These are phyloP conservation scores for Adansonia digitata DNA, from an alignment of 345 rosid genomes.

Conservation along the genomic window DNA sequence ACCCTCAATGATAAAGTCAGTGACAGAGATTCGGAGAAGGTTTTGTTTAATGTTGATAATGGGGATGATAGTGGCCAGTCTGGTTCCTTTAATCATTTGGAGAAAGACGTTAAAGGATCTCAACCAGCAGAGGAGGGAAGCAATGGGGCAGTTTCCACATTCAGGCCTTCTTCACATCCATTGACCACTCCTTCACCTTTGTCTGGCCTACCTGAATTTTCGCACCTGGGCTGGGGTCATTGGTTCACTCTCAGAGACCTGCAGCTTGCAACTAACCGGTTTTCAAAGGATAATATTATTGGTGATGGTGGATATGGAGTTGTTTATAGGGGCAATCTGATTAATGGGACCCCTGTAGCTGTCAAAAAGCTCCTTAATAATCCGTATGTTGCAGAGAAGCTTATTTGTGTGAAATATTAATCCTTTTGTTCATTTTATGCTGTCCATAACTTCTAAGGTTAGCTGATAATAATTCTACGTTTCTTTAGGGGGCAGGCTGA, in stretches of 20 bases:
- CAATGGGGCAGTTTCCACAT: conserved; percentile 22
- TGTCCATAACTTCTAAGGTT: not conserved
- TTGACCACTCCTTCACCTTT: conserved; percentile 66
- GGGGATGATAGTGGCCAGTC: conserved; percentile 53
- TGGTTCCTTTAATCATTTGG: conserved; percentile 49
- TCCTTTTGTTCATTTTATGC: not conserved
- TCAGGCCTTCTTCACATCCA: conserved; percentile 47
- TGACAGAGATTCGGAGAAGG: conserved; percentile 67
- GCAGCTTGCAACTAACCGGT: conserved; percentile 64
- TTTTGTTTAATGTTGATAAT: conserved; percentile 40
- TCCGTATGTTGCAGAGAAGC: conserved; percentile 49
- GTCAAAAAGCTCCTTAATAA: conserved; percentile 92
- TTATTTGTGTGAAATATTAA: not conserved
- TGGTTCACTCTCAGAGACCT: conserved; percentile 97
- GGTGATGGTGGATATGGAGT: conserved; percentile 99
- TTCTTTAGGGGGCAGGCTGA: conserved; percentile 81
- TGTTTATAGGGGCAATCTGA: conserved; percentile 70
- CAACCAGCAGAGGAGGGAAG: conserved; percentile 45
- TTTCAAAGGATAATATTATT: conserved; percentile 73
- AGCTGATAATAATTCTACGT: conserved; percentile 2
- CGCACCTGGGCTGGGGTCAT: conserved; percentile 97
- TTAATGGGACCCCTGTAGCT: conserved; percentile 75
- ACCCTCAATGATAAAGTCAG: conserved; percentile 44
- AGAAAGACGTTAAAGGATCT: conserved; percentile 40
- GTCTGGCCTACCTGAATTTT: conserved; percentile 77